phyloP scores from a whole-genome alignment of 306 rosid species.

The Fragaria nilgerrensis region DNA sequence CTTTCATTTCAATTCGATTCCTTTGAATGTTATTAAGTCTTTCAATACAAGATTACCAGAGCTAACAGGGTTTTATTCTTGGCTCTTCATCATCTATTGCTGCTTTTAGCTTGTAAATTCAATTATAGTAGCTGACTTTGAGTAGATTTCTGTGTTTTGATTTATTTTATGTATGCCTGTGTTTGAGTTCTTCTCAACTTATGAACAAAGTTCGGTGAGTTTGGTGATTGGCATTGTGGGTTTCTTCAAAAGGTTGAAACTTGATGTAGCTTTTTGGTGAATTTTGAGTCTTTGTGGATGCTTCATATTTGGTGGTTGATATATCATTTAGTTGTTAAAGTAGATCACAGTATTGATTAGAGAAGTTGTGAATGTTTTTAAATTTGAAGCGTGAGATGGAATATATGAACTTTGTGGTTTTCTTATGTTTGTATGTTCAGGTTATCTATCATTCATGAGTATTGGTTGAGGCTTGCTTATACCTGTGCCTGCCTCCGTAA shows the following conservation, averaged over 20 bases:
- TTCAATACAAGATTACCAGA: neutral
- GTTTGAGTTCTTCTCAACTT: neutral
- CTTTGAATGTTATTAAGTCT: neutral
- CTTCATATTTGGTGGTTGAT: neutral
- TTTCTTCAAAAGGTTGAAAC: conserved; percentile 2
- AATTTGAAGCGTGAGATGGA: conserved; percentile 2
- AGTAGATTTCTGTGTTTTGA: neutral
- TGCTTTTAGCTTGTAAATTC: neutral
- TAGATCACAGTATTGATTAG: neutral
- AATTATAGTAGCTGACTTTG: neutral
- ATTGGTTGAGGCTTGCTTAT: conserved; percentile 37
- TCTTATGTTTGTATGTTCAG: conserved; percentile 17
- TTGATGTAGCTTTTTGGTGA: neutral
- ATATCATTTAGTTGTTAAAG: too few species aligned
- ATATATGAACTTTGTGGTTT: conserved; percentile 30
- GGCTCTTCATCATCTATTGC: neutral
- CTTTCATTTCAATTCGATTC: neutral
- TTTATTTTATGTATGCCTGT: neutral
- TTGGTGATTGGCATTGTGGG: conserved; percentile 24
- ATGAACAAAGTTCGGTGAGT: neutral
- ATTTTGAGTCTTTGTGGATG: neutral
- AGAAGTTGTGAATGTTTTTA: neutral
- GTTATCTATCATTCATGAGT: conserved; percentile 11
- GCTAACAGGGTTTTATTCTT: neutral
- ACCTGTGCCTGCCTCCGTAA: conserved; percentile 30